Evolutionary conservation across 139 green algal species (phyloP).

Genomic region (Closterium sp.): DNA sequence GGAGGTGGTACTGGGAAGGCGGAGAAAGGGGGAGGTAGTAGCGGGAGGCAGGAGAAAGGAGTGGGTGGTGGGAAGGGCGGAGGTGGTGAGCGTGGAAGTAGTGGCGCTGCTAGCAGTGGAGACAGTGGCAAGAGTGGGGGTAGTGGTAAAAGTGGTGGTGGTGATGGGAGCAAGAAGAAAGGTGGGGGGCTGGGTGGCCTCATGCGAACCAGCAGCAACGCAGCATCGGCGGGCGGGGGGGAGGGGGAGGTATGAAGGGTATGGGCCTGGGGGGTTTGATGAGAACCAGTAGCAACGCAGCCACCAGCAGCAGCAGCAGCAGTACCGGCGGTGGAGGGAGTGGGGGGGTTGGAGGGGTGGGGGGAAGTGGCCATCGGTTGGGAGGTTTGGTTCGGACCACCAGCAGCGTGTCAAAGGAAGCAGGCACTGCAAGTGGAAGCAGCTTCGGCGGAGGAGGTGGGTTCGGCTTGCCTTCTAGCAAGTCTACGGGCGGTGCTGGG

Average conservation of each 20-base stretch:
- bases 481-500: neutral
- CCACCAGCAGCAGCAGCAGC: neutral
- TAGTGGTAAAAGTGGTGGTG: neutral
- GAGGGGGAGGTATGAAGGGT: neutral
- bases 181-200: neutral
- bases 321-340: neutral
- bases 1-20: neutral
- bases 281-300: neutral
- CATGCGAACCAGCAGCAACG: neutral
- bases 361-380: too few species aligned
- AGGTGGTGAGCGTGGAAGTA: too few species aligned
- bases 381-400: neutral
- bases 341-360: neutral
- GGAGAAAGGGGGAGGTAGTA: neutral
- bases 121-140: too few species aligned
- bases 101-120: too few species aligned
- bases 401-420: neutral
- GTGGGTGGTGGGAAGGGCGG: neutral
- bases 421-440: neutral
- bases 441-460: too few species aligned
- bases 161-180: neutral
- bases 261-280: neutral
- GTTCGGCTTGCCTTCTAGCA: neutral
- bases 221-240: neutral
- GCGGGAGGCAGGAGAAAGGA: too few species aligned